These are phyloP conservation scores for Trichoderma sp. DNA, from an alignment of 2,329 filamentous ascomycete species.

Conservation along the genomic window DNA sequence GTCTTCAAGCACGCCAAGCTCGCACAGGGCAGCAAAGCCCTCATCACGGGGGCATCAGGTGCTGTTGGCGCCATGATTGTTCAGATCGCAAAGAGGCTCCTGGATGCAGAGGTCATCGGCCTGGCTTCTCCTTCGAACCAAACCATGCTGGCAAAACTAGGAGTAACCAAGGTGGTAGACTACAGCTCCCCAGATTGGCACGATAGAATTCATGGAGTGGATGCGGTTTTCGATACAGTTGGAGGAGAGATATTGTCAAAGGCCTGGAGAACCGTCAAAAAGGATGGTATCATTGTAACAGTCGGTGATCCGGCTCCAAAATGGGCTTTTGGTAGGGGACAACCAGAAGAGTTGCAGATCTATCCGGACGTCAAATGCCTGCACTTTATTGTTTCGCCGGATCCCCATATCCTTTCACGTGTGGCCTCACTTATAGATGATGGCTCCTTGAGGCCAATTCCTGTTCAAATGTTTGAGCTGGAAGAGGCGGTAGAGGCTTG, in stretches of 20 bases:
- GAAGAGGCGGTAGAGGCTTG: conserved; percentile 36
- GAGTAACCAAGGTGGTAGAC: not conserved
- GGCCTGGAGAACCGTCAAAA: not conserved
- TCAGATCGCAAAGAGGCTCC: conserved; percentile 35
- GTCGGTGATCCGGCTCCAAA: conserved; percentile 41
- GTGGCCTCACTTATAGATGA: conserved; percentile 33
- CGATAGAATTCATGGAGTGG: not conserved
- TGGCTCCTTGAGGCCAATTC: conserved; percentile 31
- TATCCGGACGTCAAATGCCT: conserved; percentile 33
- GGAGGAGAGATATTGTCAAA: not conserved
- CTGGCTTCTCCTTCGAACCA: not conserved
- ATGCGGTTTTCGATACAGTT: conserved; percentile 10
- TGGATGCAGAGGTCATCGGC: conserved; percentile 34
- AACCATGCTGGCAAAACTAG: not conserved
- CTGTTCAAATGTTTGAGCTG: conserved; percentile 33
- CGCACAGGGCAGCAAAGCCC: conserved; percentile 27
- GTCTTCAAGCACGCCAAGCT: conserved; percentile 33
- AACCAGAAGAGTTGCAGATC: conserved; percentile 29
- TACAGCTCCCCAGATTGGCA: not conserved
- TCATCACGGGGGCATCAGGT: conserved; percentile 39
- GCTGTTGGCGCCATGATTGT: conserved; percentile 38
- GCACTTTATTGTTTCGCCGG: conserved; percentile 39
- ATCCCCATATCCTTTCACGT: conserved; percentile 29
- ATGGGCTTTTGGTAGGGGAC: conserved; percentile 36
- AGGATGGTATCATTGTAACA: conserved; percentile 39